Conservation (phyloP, 176 grass and related monocot genomes). For the Tillandsia fasciculata region DNA sequence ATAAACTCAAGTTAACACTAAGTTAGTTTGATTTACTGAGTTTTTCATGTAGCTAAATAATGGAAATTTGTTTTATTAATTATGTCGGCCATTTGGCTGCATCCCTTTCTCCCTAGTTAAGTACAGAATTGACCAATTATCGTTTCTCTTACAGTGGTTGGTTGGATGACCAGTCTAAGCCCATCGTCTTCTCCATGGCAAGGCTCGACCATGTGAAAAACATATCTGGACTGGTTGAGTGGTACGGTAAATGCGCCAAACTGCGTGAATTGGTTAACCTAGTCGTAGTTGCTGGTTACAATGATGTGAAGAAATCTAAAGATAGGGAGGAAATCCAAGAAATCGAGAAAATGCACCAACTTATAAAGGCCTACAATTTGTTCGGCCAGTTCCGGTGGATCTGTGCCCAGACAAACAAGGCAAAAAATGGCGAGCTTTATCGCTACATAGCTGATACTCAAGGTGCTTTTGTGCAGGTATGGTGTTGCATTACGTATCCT, state of each 20-base stretch:
- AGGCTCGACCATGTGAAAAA: conserved; percentile 86
- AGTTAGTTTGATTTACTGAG: no score
- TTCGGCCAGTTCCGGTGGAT: conserved; percentile 93
- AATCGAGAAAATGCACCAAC: conserved; percentile 85
- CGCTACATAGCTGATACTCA: conserved; percentile 88
- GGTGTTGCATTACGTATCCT: background rate
- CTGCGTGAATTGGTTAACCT: conserved; percentile 74
- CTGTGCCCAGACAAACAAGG: conserved; percentile 78
- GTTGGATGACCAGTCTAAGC: conserved; percentile 77
- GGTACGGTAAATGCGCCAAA: conserved; percentile 40
- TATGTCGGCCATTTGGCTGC: no score
- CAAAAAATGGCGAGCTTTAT: conserved; percentile 73
- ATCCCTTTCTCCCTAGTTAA: background rate
- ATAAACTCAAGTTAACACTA: no score
- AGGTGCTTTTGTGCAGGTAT: conserved; percentile 90
- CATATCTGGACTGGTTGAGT: conserved; percentile 85
- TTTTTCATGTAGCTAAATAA: no score
- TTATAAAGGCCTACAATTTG: conserved; percentile 59
- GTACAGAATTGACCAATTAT: background rate
- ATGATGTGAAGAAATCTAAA: conserved; percentile 58
- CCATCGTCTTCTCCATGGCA: conserved; percentile 96
- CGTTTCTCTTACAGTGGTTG: conserved; percentile 46
- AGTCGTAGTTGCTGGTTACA: conserved; percentile 75
- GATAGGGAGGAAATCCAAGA: conserved; percentile 82
- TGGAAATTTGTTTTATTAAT: no score